A percentile compares a stretch with the other conserved stretches of the same genome.
phyloP scores from a whole-genome alignment of 257 asterid genomes.

The Fraxinus cuspidata region DNA sequence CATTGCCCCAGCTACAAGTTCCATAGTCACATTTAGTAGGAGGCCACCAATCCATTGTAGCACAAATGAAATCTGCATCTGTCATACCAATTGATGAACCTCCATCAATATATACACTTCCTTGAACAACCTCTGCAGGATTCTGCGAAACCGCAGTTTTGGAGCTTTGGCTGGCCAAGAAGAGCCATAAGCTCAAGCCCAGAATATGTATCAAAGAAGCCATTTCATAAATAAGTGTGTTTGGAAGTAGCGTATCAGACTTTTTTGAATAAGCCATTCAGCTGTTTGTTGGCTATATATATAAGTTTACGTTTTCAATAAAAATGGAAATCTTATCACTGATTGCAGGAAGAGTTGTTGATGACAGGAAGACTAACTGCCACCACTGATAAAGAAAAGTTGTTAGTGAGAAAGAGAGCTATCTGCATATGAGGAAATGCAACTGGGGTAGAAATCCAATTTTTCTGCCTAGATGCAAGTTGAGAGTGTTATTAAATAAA shows the following conservation, averaged over 20 bases:
- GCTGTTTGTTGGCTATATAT: neutral
- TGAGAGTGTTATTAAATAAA: neutral
- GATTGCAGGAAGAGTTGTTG: neutral
- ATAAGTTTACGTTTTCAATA: no score
- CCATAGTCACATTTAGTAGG: slow-evolving; percentile 63
- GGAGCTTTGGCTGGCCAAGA: slow-evolving; percentile 44
- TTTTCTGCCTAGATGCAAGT: neutral
- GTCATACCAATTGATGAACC: slow-evolving; percentile 40
- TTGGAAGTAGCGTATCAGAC: slow-evolving; percentile 11
- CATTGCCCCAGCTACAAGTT: slow-evolving; percentile 62
- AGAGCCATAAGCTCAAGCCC: slow-evolving; percentile 54
- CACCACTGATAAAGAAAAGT: neutral
- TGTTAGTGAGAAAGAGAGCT: neutral
- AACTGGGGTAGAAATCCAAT: neutral
- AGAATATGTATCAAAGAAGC: slow-evolving; percentile 39
- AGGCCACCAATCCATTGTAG: slow-evolving; percentile 71
- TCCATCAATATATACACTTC: slow-evolving; percentile 60
- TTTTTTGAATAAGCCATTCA: neutral
- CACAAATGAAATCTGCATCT: slow-evolving; percentile 59
- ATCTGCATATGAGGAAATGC: neutral
- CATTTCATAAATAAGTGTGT: slow-evolving; percentile 38
- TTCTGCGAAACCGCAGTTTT: slow-evolving; percentile 33
- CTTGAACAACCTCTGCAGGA: slow-evolving; percentile 26
- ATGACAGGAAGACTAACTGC: neutral
- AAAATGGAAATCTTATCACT: neutral